Conservation (phyloP, 352 stramenopile genomes). For the Phytopythium vexans region DNA sequence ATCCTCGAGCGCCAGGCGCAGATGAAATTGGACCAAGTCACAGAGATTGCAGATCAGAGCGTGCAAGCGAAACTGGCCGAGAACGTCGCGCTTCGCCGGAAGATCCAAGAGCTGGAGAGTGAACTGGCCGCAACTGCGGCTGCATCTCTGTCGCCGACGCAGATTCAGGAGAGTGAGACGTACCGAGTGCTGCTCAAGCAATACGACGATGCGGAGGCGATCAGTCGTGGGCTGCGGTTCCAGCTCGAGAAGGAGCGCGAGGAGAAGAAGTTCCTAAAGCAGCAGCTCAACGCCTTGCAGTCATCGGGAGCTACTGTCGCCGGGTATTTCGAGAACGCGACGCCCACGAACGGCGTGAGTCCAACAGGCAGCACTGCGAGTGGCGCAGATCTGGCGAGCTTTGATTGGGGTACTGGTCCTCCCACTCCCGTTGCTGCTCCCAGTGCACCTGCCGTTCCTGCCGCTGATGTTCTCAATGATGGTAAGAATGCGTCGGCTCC, state of each 20-base stretch:
- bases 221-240: slow-evolving; percentile 58
- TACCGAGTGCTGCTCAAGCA: slow-evolving; percentile 56
- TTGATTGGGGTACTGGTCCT: slow-evolving; percentile 43
- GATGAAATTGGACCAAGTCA: not conserved
- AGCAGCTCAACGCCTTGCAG: slow-evolving; percentile 48
- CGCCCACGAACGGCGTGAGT: slow-evolving; percentile 15
- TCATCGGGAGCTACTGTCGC: slow-evolving; percentile 11
- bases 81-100: slow-evolving; percentile 20
- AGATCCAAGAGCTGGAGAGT: slow-evolving; percentile 31
- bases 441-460: too few relatives aligned
- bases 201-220: slow-evolving; percentile 64
- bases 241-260: slow-evolving; percentile 75
- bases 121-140: slow-evolving; percentile 17
- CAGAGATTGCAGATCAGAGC: slow-evolving; percentile 8
- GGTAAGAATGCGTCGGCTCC: slow-evolving; percentile 10
- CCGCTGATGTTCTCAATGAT: too few relatives aligned
- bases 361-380: slow-evolving; percentile 39
- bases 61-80: slow-evolving; percentile 22
- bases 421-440: slow-evolving; percentile 15
- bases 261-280: slow-evolving; percentile 74
- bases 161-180: slow-evolving; percentile 43
- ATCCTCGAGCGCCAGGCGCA: slow-evolving; percentile 17
- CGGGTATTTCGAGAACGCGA: slow-evolving; percentile 20
- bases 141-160: slow-evolving; percentile 16
- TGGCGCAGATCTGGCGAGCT: slow-evolving; percentile 52